Evolutionary conservation across 148 eudicot genomes (phyloP).

Genomic region (Arctostaphylos glauca): DNA sequence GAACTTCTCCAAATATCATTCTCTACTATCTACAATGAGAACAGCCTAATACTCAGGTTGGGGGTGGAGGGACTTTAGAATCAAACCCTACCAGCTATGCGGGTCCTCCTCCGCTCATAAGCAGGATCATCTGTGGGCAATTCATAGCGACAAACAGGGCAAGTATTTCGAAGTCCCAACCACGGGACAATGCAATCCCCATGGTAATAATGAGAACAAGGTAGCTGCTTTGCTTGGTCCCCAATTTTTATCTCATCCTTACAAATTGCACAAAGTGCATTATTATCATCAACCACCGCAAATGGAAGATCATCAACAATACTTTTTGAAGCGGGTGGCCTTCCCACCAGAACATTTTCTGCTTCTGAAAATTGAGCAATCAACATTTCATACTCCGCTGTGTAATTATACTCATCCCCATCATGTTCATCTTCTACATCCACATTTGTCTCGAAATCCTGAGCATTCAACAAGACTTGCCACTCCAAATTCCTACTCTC

Average conservation of each 20-base stretch:
- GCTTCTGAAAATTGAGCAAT: constrained; percentile 53
- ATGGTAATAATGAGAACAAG: constrained; percentile 65
- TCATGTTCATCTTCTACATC: constrained; percentile 29
- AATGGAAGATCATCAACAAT: constrained; percentile 36
- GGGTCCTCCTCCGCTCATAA: constrained; percentile 52
- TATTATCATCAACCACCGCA: constrained; percentile 34
- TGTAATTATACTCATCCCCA: constrained; percentile 28
- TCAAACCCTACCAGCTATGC: constrained; percentile 31
- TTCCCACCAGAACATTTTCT: constrained; percentile 31
- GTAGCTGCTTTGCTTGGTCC: constrained; percentile 47
- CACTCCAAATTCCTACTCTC: constrained; percentile 39
- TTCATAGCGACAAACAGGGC: constrained; percentile 71
- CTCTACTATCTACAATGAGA: constrained; percentile 5
- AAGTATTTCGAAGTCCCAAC: constrained; percentile 66
- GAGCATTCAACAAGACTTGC: constrained; percentile 40
- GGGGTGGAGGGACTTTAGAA: neutral
- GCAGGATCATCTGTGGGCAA: constrained; percentile 70
- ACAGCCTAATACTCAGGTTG: neutral
- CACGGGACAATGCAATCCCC: constrained; percentile 71
- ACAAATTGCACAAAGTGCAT: constrained; percentile 64
- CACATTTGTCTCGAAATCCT: constrained; percentile 24
- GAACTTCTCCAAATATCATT: neutral
- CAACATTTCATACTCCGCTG: constrained; percentile 48
- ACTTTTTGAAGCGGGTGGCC: constrained; percentile 55
- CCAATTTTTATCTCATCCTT: constrained; percentile 58